Evolutionary conservation across 371 early-diverging fungal species (phyloP), one percentile per base, ranked within the genome.

Genomic region (Umbelopsis sp.): DNA sequence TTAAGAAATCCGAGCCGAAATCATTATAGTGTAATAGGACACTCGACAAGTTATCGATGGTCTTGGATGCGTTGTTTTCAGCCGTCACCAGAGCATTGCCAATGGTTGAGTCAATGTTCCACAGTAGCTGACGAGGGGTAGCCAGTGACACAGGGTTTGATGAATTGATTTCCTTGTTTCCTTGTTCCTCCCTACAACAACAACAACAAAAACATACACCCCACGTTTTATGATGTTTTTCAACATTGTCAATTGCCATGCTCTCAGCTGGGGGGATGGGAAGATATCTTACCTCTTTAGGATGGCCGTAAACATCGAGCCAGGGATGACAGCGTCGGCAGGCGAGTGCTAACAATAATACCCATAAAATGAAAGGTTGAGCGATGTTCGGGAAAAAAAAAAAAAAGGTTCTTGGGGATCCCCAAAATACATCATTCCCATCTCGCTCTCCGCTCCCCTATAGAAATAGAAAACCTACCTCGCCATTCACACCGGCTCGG

Each of bases 401-500:
- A 18, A n/a, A 11, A 29, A 16, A 57, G 29, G 5, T 10, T 32
- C 12, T 25, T 41, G 41, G 12, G 41, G 41, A 41, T 7, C 41
- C 35, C 52, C 52, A 25, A 52, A n/a, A 29, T 29, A 29, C 29
- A 29, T 29, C 29, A 29, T 29, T 29, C 22, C 22, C 29, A 29
- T 29, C 29, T 29, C 29, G 29, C 29, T 29, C 29, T 29, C 29
- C 29, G 29, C 29, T 4, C 29, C 3, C 29, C 29, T 3, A 12
- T 16, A 35, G 18, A 10, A 8, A 14, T 14, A 24, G 29, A 24
- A 38, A 35, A 2, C 44, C 68, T 83, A 90, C 91, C 79, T 98
- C 98, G 50, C 97, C 96, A 78, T 96, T 98, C 69, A 95, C 84
- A 69, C 98, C 98, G 41, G 93, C 92, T 51, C 93, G 89, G 25